Percentiles rank a stretch among this genome's conserved stretches.
Conservation (phyloP, 345 rosid genomes). For the Sonneratia caseolaris region DNA sequence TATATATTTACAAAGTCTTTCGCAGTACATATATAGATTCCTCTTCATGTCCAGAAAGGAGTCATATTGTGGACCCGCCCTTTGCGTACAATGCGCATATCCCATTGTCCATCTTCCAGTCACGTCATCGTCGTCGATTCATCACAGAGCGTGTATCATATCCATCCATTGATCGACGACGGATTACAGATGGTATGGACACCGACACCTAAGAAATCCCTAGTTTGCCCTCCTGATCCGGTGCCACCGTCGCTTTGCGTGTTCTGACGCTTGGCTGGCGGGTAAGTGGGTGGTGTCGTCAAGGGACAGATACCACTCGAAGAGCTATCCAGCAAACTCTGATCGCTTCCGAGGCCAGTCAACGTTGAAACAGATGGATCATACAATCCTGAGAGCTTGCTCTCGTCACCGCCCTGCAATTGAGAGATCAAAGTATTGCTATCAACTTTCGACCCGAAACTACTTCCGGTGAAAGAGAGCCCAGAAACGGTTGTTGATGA, state of each 20-base stretch:
- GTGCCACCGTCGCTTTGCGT: constrained; percentile 22
- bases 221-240: constrained; percentile 57
- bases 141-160: constrained; percentile 35
- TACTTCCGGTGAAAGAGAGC: constrained; percentile 38
- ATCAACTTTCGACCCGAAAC: constrained; percentile 34
- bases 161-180: constrained; percentile 64
- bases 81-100: constrained; percentile 18
- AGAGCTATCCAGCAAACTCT: constrained; percentile 20
- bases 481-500: constrained; percentile 31
- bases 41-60: not conserved
- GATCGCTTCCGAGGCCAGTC: constrained; percentile 16
- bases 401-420: constrained; percentile 35
- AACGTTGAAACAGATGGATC: constrained; percentile 15
- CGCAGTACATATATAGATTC: not conserved
- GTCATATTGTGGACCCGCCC: not conserved
- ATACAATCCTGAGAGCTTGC: constrained; percentile 42
- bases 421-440: constrained; percentile 2
- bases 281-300: constrained; percentile 42
- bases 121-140: constrained; percentile 4
- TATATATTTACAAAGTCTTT: not conserved
- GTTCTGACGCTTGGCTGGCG: constrained; percentile 45
- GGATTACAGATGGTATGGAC: constrained; percentile 46
- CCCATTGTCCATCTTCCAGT: not conserved
- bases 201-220: constrained; percentile 91
- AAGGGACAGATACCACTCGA: constrained; percentile 21